Conservation (phyloP, 1,284 basidiomycete genomes). For the Ceratobasidium sp. region DNA sequence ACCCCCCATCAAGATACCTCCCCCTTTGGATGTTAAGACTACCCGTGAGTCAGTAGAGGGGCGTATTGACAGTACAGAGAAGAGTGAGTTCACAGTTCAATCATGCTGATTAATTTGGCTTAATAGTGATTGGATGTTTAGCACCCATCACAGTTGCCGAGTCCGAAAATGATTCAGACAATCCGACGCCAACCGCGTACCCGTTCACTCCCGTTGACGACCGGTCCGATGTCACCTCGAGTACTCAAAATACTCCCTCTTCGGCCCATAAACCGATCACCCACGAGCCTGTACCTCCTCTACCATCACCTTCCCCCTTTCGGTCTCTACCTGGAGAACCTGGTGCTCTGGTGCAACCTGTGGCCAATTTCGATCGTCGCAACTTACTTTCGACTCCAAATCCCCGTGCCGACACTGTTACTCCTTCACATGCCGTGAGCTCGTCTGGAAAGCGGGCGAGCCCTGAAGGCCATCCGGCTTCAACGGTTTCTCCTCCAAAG, state of each 20-base stretch:
- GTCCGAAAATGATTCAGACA: not conserved
- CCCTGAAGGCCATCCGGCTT: not conserved
- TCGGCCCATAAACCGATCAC: not conserved
- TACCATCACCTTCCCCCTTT: slow-evolving; percentile 22
- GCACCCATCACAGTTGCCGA: not conserved
- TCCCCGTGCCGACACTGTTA: not conserved
- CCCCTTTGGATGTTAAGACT: not conserved
- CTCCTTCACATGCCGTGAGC: not conserved
- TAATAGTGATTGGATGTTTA: not conserved
- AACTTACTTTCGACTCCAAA: too few relatives aligned
- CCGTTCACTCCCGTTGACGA: slow-evolving; percentile 36
- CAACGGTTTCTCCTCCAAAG: not conserved
- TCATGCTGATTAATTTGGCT: not conserved
- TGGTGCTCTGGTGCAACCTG: too few relatives aligned
- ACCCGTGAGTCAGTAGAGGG: not conserved
- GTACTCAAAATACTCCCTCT: slow-evolving; percentile 22
- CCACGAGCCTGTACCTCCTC: not conserved
- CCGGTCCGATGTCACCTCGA: slow-evolving; percentile 35
- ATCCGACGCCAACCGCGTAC: not conserved
- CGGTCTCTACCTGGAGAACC: not conserved
- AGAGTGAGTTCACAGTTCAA: not conserved
- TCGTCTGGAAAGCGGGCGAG: not conserved
- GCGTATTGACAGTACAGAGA: not conserved
- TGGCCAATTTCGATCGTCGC: not conserved
- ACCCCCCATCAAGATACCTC: not conserved